Base-by-base conservation (phyloP, 148 eudicot species). In the Camellia granthamiana region DNA sequence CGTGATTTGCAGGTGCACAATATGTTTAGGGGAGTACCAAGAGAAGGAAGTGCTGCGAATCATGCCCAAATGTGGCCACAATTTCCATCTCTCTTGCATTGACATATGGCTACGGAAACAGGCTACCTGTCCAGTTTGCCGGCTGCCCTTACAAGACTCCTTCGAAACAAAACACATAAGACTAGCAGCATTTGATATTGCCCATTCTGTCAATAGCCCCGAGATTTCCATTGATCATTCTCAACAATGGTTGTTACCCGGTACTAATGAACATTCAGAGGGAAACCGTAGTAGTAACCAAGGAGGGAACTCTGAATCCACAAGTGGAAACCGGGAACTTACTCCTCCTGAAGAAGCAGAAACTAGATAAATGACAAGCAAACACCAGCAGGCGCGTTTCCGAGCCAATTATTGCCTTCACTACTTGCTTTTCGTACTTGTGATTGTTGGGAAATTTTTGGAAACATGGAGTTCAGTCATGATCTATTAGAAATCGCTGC, bases 61-160 rank as follows among this genome's bases (percentile, higher is more conserved):
- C 56, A 88, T 92, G 91, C 94, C 94, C 2, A 87, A 89, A 79
- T 91, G 97, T 56, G 87, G 91, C 51, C 97, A 92, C 81, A 90
- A 73, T 74, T 92, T 88, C 84, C 94, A 90, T 75, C 86, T 89
- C 16, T 87, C 90, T 73, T 92, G 94, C 88, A 89, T 90, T 51
- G 94, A 92, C 79, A 69, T 79, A 64, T 92, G 97, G 94, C 85
- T 92, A 14, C 83, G 85, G 77, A 90, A 87, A 80, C 92, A 90
- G 75, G 84, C 90, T 55, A 90, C 94, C 44, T 92, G 97, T 61
- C 94, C 94, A 41, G 92, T 92, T 70, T 92, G 97, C 80, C 92
- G 97, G 54, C 89, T 92, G 10, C 82, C 97, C 41, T 86, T 92
- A 42, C 83, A 86, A 9, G 87, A 83, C 7, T 58, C 85, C 7